Evolutionary conservation across 2,329 filamentous ascomycete genomes (phyloP).

Genomic region (Lachnellula arida): DNA sequence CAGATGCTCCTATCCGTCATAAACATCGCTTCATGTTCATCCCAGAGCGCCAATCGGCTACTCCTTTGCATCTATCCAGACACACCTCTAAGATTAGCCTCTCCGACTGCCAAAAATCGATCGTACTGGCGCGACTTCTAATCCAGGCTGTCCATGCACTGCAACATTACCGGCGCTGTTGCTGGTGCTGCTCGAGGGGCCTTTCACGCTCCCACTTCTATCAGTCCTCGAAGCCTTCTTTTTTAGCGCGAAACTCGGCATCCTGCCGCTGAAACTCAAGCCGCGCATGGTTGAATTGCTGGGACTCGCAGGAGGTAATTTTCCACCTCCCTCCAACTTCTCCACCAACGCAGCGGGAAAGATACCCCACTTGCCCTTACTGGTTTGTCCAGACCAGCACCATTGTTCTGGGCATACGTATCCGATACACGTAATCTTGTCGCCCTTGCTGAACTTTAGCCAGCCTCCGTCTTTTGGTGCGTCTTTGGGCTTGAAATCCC

Average conservation of each 20-base stretch:
- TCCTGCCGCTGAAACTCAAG: slow-evolving; percentile 1
- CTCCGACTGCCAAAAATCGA: neutral
- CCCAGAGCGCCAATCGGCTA: neutral
- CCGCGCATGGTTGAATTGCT: neutral
- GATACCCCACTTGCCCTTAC: slow-evolving; percentile 30
- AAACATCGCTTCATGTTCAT: neutral
- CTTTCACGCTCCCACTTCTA: slow-evolving; percentile 9
- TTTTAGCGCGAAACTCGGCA: slow-evolving; percentile 8
- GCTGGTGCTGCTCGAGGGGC: slow-evolving; percentile 3
- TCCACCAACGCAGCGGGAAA: slow-evolving; percentile 29
- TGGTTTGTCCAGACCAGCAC: slow-evolving; percentile 29
- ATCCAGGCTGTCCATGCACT: neutral
- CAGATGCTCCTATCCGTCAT: neutral
- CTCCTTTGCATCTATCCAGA: neutral
- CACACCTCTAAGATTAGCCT: neutral
- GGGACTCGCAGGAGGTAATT: neutral
- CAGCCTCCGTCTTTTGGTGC: slow-evolving; percentile 27
- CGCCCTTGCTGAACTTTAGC: slow-evolving; percentile 29
- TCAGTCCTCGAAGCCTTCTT: slow-evolving; percentile 11
- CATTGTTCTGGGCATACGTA: slow-evolving; percentile 29
- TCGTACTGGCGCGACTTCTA: neutral
- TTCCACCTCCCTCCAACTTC: slow-evolving; percentile 11
- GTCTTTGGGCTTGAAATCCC: slow-evolving; percentile 32
- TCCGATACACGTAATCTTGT: slow-evolving; percentile 26
- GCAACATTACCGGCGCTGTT: slow-evolving; percentile 1